Conservation (phyloP, 257 asterid genomes). For the Solanum pinnatisectum region DNA sequence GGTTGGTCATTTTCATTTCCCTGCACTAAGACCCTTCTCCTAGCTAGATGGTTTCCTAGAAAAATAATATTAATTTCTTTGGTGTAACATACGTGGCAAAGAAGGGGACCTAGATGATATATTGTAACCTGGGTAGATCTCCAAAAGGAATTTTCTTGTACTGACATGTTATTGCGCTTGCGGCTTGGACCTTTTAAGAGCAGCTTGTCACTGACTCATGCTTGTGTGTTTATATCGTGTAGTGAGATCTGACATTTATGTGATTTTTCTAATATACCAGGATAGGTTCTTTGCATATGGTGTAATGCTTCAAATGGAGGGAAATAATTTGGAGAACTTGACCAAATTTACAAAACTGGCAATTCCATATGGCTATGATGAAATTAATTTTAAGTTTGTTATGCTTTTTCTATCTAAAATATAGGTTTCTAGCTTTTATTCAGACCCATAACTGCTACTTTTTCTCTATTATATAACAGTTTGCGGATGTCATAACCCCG, state of each 20-base stretch:
- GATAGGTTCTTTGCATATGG: constrained; percentile 79
- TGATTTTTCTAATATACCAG: constrained; percentile 36
- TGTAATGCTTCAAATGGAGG: constrained; percentile 88
- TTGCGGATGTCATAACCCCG: constrained; percentile 94
- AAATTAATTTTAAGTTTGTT: constrained; percentile 76
- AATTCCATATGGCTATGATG: constrained; percentile 75
- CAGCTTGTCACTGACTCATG: neutral
- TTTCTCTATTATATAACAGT: constrained; percentile 25
- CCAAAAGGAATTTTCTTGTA: neutral
- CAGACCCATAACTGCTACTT: constrained; percentile 7
- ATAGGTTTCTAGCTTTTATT: neutral
- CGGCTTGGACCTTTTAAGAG: neutral
- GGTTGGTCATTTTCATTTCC: neutral
- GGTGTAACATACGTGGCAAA: neutral
- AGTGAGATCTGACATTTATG: constrained; percentile 8
- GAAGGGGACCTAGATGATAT: neutral
- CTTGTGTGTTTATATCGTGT: neutral
- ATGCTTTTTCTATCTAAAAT: neutral
- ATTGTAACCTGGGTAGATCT: neutral
- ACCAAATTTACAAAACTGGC: constrained; percentile 88
- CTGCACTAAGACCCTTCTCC: neutral
- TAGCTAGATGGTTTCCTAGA: neutral
- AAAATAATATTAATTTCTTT: neutral
- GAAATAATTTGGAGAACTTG: constrained; percentile 71
- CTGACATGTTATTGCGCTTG: neutral